Evolutionary conservation across 345 rosid genomes (phyloP), one percentile per base, ranked within the genome.

Genomic region (Lumnitzera racemosa): DNA sequence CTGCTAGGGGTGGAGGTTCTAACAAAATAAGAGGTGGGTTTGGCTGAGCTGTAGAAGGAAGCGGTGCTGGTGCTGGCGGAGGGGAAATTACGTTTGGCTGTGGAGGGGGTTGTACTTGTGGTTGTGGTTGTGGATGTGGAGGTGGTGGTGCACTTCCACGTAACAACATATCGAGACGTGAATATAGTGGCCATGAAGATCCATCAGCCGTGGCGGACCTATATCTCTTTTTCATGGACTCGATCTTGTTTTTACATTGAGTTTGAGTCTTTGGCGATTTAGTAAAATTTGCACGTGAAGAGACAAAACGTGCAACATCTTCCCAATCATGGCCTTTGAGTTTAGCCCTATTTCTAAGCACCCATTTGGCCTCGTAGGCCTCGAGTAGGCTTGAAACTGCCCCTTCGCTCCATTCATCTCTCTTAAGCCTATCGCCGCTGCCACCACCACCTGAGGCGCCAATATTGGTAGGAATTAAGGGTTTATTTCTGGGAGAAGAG

Each of bases 401-500:
- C 17, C 98, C 98, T 74, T 92, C 97, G 53, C 98, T 92, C 98
- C 97, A 92, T 54, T 92, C 98, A 64, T 92, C 98, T 11, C 97
- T 81, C 58, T 92, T 92, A 13, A 89, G 52, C 71, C 96, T 81
- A 23, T 89, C 96, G 0, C 78, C 77, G 13, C 73, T 69, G 15
- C 76, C 61, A 23, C 78, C 61, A 12, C 72, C 71, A 2, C 56
- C 36, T 0, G 65, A 0, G 53, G 64, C 2, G 43, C 43, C 7
- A 9, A 36, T 36, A 36, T 7, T 36, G 43, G 11, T 36, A 36
- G 10, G 7, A 36, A 36, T 36, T 9, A 36, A 36, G 43, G 43
- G 43, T 36, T 36, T 36, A 36, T 36, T 36, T 36, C 11, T 36
- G 7, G 43, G 43, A 36, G 83, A 75, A 9, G 81, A 69, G 13